These are phyloP conservation scores for Dryas drummondii DNA, from an alignment of 306 rosid genomes.

Conservation along the genomic window DNA sequence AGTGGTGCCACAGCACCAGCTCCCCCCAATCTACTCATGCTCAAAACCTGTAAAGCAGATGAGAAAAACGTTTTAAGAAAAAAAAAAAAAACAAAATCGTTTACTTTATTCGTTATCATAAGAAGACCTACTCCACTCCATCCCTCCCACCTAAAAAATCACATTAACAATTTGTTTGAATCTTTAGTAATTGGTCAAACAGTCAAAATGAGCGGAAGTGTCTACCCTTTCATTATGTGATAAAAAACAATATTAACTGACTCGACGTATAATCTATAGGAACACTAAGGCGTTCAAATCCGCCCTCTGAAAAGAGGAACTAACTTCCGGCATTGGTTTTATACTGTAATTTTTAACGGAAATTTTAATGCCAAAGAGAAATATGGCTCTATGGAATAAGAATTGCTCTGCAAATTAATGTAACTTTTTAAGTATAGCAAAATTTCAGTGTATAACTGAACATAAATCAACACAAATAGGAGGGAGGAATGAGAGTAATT, in stretches of 20 bases:
- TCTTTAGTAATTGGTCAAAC: not conserved
- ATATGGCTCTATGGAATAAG: not conserved
- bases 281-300: slow-evolving; percentile 20
- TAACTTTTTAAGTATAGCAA: not conserved
- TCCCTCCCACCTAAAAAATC: slow-evolving; percentile 12
- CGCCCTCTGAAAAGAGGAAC: slow-evolving; percentile 17
- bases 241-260: not conserved
- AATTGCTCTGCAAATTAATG: not conserved
- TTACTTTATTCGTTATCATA: slow-evolving; percentile 17
- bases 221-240: not conserved
- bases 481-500: not conserved
- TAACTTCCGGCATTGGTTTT: not conserved
- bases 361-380: not conserved
- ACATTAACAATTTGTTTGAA: not conserved
- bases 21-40: slow-evolving; percentile 99
- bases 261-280: not conserved
- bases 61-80: slow-evolving; percentile 15
- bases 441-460: not conserved
- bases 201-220: not conserved
- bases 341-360: not conserved
- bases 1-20: slow-evolving; percentile 98
- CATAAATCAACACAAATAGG: not conserved
- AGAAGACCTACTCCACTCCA: slow-evolving; percentile 15
- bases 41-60: slow-evolving; percentile 72
- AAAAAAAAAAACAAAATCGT: not conserved